These are phyloP conservation scores for Annulohypoxylon moriforme DNA, from an alignment of 495 filamentous ascomycete species.

Conservation along the genomic window DNA sequence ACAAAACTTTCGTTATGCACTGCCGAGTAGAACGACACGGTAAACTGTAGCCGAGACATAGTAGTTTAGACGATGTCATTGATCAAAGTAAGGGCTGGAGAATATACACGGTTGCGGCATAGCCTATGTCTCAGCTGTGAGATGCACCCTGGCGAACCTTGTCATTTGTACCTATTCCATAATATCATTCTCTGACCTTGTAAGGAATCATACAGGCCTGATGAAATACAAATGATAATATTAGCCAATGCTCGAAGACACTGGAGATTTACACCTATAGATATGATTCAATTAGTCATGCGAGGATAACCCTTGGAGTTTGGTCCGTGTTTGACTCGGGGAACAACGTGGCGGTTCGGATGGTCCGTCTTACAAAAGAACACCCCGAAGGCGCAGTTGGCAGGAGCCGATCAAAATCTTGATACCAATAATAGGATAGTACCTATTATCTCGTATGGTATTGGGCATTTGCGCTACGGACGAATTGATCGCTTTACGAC, in stretches of 20 bases:
- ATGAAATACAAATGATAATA: background rate
- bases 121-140: background rate
- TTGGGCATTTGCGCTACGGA: constrained; percentile 10
- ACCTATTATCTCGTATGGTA: background rate
- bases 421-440: background rate
- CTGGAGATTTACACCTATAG: background rate
- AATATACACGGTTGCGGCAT: background rate
- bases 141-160: background rate
- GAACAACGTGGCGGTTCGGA: background rate
- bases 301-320: background rate
- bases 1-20: background rate
- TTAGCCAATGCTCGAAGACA: background rate
- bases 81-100: background rate
- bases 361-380: background rate
- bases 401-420: constrained; percentile 14
- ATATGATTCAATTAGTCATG: background rate
- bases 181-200: background rate
- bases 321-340: background rate
- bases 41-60: background rate
- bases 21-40: background rate
- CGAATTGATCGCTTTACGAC: constrained; percentile 1
- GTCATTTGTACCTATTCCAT: background rate
- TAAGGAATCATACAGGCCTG: background rate
- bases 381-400: background rate
- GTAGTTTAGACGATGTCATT: background rate